Conservation (phyloP, 805 yeast species). For the Spathaspora sp. region DNA sequence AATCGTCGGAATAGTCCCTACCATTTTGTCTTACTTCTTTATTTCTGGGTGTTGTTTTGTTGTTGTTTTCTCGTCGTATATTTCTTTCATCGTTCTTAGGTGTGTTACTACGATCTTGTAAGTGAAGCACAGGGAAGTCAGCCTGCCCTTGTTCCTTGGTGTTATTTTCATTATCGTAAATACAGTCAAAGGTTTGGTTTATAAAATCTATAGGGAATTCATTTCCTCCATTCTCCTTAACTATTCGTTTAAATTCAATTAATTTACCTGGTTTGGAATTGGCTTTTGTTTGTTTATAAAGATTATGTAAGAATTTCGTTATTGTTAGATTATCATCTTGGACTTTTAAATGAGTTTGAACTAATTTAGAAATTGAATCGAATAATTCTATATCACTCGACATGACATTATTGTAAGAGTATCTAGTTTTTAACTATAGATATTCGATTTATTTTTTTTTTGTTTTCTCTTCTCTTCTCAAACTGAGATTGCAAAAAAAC, state of each 20-base stretch:
- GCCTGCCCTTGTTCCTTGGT: background rate
- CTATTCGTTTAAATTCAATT: conserved; percentile 7
- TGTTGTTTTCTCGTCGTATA: background rate
- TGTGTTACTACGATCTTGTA: background rate
- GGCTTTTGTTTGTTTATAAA: conserved; percentile 16
- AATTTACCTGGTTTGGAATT: conserved; percentile 1
- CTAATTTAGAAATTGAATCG: conserved; percentile 3
- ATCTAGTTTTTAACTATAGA: background rate
- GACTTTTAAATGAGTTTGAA: conserved; percentile 14
- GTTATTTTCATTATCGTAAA: background rate
- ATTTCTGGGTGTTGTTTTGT: conserved; percentile 5
- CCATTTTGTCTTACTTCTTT: conserved; percentile 3
- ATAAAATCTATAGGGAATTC: conserved; percentile 34
- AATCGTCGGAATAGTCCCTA: background rate
- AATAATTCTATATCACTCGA: background rate
- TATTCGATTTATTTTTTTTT: background rate
- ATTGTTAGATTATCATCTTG: conserved; percentile 22
- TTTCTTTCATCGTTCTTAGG: background rate
- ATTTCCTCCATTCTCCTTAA: conserved; percentile 37
- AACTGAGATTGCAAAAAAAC: background rate
- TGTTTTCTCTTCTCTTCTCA: background rate
- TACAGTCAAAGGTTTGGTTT: conserved; percentile 15
- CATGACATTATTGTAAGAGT: background rate
- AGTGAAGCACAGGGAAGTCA: background rate
- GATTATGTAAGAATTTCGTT: conserved; percentile 23